Evolutionary conservation across 352 stramenopile species (phyloP), one percentile per base, ranked within the genome.

Genomic region (Phytophthora syringae): DNA sequence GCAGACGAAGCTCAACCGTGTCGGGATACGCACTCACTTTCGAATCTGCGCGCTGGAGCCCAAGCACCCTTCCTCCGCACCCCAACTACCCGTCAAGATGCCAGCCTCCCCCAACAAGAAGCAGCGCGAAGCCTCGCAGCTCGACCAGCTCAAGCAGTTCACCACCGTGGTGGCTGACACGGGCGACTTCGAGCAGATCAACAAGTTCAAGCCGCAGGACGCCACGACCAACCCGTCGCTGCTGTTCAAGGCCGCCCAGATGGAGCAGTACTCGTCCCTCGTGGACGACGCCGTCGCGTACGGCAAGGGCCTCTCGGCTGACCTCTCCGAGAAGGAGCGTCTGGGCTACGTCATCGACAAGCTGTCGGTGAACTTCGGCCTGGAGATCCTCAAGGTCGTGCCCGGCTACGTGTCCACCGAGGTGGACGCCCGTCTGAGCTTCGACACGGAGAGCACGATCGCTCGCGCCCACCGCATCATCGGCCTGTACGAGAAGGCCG

Each of bases 141-240:
- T 98, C 28, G 96, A 99, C 66, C 88, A 98, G 77, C 87, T 99
- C 21, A 98, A 98, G 76, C 76, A 98, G 72, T 86, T 99, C 57
- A 99, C 97, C 25, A 98, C 96, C 24, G 93, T 99, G 40, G 98
- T 99, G 32, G 95, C 95, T 28, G 98, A 99, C 83, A 99, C 97
- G 51, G 98, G 98, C 45, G 98, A 99, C 77, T 89, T 97, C 61
- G 79, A 80, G 64, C 93, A 89, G 62, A 97, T 95, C 55, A 87
- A 89, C 71, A 95, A 95, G 77, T 96, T 88, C 80, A 93, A 94
- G 73, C 96, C 96, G 54, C 92, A 98, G 79, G 97, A 99, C 88
- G 98, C 98, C 36, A 99, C 98, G 10, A 99, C 98, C 21, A 99
- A 99, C 82, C 98, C 98, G 42, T 99, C 90, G 70, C 86, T 99